Evolutionary conservation across 176 grass and related monocot genomes (phyloP), one percentile per base, ranked within the genome.

Genomic region (Avena sativa): DNA sequence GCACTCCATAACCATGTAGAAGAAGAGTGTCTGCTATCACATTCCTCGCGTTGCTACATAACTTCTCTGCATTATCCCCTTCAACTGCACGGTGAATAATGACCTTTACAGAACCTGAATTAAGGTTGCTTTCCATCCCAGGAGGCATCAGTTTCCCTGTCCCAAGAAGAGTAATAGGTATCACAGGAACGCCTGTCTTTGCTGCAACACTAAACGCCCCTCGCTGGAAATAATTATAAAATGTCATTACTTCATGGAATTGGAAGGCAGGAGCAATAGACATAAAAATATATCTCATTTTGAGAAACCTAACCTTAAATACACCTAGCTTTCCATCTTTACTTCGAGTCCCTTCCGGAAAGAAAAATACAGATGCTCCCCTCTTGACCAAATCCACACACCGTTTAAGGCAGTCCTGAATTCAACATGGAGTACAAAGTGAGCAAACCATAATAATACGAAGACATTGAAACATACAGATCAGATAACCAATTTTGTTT

Each of bases 351-450:
- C 93, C 96, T 79, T 98, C 96, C 6, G 96, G 96, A 94, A 98
- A 98, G 92, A 98, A 95, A 89, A 94, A 95, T 82, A 98, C 96
- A 63, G 96, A 95, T 46, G 90, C 90, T 28, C 93, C 96, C 81
- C 89, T 95, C 43, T 78, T 89, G 10, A 95, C 76, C 86, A 94
- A 86, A 84, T 94, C 88, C 30, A 98, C 86, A 30, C 96, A 98
- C 16, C 93, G 86, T 86, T 94, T 98, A 28, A 98, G 82, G 88
- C 96, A 98, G 47, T 98, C 96, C 96, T 98, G 83, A 32, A 89
- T 71, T 32, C 23, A 86, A 56, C 26, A 74, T 53, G 64, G 53
- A 77, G 23, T 6, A 26, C 5, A 58, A 72, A 87, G 21, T 84
- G 58, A 49, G 23, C 17, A 89, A 26, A 76, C 26, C 16, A 77